phyloP scores from a whole-genome alignment of 1,139 yeast species.

The Debaryomycetaceae sp. region DNA sequence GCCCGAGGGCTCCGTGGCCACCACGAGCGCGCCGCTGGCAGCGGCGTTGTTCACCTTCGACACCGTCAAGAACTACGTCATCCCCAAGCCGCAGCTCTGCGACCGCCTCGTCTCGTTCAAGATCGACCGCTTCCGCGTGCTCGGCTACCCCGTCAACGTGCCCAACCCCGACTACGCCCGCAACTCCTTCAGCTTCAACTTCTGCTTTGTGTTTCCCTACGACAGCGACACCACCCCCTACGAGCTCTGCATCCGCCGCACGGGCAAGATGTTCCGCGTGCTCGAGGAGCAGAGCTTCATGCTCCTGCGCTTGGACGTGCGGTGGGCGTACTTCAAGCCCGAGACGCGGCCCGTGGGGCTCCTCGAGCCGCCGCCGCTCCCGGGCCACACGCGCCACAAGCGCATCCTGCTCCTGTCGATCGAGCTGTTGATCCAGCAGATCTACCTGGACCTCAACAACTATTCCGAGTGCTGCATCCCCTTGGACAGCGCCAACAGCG shows the following conservation, averaged over 20 bases:
- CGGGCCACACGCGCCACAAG: conserved; percentile 39
- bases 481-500: conserved; percentile 81
- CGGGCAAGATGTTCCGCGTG: conserved; percentile 86
- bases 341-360: conserved; percentile 3
- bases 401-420: conserved; percentile 55
- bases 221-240: conserved; percentile 80
- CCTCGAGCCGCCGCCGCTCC: conserved; percentile 12
- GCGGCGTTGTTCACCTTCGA: conserved; percentile 65
- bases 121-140: conserved; percentile 63
- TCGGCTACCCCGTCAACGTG: conserved; percentile 90
- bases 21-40: conserved; percentile 21
- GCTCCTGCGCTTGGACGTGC: conserved; percentile 51
- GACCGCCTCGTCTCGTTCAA: conserved; percentile 74
- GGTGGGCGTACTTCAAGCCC: conserved; percentile 31
- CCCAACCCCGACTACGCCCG: conserved; percentile 74
- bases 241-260: conserved; percentile 76
- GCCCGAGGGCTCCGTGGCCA: conserved; percentile 57
- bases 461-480: conserved; percentile 96
- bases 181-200: conserved; percentile 88
- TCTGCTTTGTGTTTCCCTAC: conserved; percentile 86
- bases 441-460: conserved; percentile 87
- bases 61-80: conserved; percentile 80
- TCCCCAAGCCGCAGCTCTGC: conserved; percentile 90
- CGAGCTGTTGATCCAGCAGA: conserved; percentile 78
- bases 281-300: conserved; percentile 85